Evolutionary conservation across 192 early-diverging fungal species (phyloP).

Genomic region (Backusella parvicylindrica): DNA sequence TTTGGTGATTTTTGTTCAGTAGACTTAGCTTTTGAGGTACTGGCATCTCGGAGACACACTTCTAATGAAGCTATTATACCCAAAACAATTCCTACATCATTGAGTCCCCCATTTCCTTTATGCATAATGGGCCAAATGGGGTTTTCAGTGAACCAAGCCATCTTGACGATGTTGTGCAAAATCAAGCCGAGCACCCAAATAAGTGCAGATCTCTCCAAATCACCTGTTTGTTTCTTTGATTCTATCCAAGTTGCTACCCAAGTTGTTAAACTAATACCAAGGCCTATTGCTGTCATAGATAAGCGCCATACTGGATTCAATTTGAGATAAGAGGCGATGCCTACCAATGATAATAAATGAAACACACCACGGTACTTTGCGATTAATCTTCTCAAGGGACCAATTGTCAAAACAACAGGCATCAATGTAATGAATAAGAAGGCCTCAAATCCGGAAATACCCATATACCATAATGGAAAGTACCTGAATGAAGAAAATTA

Average conservation of each 20-base stretch:
- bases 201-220: constrained; percentile 59
- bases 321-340: constrained; percentile 60
- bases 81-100: constrained; percentile 58
- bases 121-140: constrained; percentile 86
- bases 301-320: constrained; percentile 56
- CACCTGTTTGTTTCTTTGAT: constrained; percentile 44
- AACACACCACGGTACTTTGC: constrained; percentile 50
- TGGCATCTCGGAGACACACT: constrained; percentile 47
- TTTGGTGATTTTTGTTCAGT: background rate
- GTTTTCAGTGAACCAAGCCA: constrained; percentile 77
- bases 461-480: constrained; percentile 85
- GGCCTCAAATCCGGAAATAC: constrained; percentile 76
- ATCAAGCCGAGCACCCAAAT: constrained; percentile 69
- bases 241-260: constrained; percentile 60
- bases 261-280: constrained; percentile 51
- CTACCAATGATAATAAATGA: constrained; percentile 56
- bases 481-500: constrained; percentile 56
- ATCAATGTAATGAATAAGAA: constrained; percentile 61
- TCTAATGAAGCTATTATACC: constrained; percentile 59
- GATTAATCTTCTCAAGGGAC: constrained; percentile 48
- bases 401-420: constrained; percentile 57
- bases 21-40: background rate
- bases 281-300: constrained; percentile 52
- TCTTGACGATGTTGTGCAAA: constrained; percentile 64
- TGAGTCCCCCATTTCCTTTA: constrained; percentile 65